phyloP scores from a whole-genome alignment of 306 rosid genomes.

The Quercus rubra region DNA sequence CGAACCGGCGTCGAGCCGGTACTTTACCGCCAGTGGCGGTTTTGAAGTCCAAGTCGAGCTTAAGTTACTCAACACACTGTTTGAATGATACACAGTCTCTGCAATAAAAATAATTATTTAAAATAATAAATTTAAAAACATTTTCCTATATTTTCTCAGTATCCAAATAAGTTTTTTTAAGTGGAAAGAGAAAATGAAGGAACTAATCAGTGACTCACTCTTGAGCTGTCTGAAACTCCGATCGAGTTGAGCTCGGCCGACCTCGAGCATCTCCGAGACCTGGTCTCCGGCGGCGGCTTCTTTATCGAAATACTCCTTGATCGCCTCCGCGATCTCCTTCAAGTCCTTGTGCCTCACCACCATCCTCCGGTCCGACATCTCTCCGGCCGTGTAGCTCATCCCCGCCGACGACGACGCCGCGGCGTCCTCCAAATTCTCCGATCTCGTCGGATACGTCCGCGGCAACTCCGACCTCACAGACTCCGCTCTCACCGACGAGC shows the following conservation, averaged over 20 bases:
- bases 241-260: slow-evolving; percentile 79
- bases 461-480: slow-evolving; percentile 16
- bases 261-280: slow-evolving; percentile 83
- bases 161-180: not conserved
- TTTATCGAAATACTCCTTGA: slow-evolving; percentile 72
- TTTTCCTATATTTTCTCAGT: not conserved
- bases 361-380: slow-evolving; percentile 71
- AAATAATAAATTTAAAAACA: not conserved
- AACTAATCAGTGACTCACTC: slow-evolving; percentile 38
- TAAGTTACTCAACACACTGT: slow-evolving; percentile 73
- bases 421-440: slow-evolving; percentile 33
- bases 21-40: slow-evolving; percentile 90
- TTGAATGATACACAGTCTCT: slow-evolving; percentile 98
- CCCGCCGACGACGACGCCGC: slow-evolving; percentile 32
- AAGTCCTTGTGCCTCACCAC: slow-evolving; percentile 87
- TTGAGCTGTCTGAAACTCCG: slow-evolving; percentile 83
- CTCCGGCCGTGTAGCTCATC: slow-evolving; percentile 33
- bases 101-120: slow-evolving; percentile 25
- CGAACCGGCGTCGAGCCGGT: slow-evolving; percentile 63
- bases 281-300: slow-evolving; percentile 80
- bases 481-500: slow-evolving; percentile 42
- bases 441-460: slow-evolving; percentile 18
- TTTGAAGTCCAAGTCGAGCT: slow-evolving; percentile 98
- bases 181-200: no score
- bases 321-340: slow-evolving; percentile 88